A percentile compares a stretch with the other conserved stretches of the same genome.
Evolutionary conservation across 805 yeast species (phyloP).

Genomic region (Candida wancherniae): DNA sequence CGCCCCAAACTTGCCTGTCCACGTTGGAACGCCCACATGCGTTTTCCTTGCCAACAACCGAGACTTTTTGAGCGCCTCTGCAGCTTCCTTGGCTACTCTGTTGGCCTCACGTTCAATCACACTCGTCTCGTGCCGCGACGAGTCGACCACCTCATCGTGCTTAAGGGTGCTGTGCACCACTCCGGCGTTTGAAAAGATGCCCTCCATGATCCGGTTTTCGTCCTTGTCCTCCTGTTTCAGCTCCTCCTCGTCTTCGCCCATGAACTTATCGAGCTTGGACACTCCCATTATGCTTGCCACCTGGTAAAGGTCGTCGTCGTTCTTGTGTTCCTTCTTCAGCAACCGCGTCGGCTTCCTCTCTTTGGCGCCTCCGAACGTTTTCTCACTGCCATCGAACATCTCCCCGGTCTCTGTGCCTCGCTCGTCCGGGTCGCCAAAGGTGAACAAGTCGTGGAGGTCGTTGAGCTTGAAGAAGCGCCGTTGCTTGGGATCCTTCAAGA

Average conservation of each 20-base stretch:
- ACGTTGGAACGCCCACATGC: constrained; percentile 79
- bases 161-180: constrained; percentile 63
- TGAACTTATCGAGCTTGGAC: constrained; percentile 61
- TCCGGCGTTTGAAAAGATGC: constrained; percentile 64
- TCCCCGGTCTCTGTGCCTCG: constrained; percentile 67
- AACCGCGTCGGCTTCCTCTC: constrained; percentile 30
- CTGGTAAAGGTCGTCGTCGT: constrained; percentile 55
- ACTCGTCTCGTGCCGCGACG: constrained; percentile 46
- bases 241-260: constrained; percentile 40
- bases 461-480: constrained; percentile 87
- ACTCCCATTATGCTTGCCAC: constrained; percentile 69
- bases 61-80: constrained; percentile 57
- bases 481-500: constrained; percentile 92
- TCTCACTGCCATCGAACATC: constrained; percentile 49
- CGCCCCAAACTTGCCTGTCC: constrained; percentile 90
- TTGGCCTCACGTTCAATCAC: constrained; percentile 64
- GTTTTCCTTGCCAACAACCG: constrained; percentile 44
- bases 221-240: constrained; percentile 18
- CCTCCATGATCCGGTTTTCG: constrained; percentile 59
- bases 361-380: constrained; percentile 28
- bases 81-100: constrained; percentile 48
- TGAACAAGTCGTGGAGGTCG: constrained; percentile 84
- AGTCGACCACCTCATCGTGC: constrained; percentile 72
- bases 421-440: constrained; percentile 70
- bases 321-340: constrained; percentile 28